phyloP scores from a whole-genome alignment of 2,329 filamentous ascomycete genomes.

The Arthrobotrys megalospora region DNA sequence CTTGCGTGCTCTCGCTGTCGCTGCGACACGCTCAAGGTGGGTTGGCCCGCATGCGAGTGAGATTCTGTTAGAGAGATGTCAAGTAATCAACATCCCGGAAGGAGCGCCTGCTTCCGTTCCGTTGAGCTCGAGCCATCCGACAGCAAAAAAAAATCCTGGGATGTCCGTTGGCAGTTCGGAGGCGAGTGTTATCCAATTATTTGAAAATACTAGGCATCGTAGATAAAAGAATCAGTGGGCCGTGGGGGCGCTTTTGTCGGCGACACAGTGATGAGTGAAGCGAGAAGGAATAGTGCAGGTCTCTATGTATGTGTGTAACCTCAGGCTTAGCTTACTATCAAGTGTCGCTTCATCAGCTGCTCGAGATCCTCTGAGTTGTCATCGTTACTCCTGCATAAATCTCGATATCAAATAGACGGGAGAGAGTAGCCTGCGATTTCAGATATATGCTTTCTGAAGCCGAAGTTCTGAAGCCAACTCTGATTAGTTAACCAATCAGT shows the following conservation, averaged over 20 bases:
- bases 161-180: neutral
- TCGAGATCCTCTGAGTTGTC: neutral
- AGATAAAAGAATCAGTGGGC: neutral
- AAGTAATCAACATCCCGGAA: constrained; percentile 46
- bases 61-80: constrained; percentile 37
- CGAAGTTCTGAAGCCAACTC: neutral
- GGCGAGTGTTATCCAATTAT: constrained; percentile 21
- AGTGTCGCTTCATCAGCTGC: neutral
- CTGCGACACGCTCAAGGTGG: constrained; percentile 13
- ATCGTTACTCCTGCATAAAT: constrained; percentile 3
- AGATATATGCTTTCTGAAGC: neutral
- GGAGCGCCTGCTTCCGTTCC: constrained; percentile 20
- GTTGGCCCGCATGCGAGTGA: constrained; percentile 26
- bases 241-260: constrained; percentile 2
- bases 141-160: neutral
- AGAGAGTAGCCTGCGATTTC: neutral
- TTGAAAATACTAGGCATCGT: constrained; percentile 7
- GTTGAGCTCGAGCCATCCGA: constrained; percentile 48
- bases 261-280: neutral
- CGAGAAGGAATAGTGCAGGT: constrained; percentile 6
- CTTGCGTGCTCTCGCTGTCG: constrained; percentile 1
- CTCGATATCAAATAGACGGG: constrained; percentile 6
- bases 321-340: constrained; percentile 5
- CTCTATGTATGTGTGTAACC: constrained; percentile 5
- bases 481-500: constrained; percentile 2